These are phyloP conservation scores for Lepidium didymum DNA, from an alignment of 345 rosid genomes.

Conservation along the genomic window DNA sequence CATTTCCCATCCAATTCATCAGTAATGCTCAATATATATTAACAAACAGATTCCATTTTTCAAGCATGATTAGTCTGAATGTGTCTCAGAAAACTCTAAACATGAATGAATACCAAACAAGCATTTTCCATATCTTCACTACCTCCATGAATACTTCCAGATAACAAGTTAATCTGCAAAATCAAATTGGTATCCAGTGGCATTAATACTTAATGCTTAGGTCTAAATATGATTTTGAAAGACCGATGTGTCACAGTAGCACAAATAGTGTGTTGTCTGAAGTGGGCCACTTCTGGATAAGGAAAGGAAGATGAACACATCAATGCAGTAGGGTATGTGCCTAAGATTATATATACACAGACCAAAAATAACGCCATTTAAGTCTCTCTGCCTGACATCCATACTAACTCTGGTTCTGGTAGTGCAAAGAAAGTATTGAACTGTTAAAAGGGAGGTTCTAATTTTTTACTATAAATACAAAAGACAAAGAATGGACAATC, in stretches of 20 bases:
- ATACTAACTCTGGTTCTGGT: slow-evolving; percentile 6
- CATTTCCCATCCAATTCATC: not conserved
- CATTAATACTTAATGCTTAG: not conserved
- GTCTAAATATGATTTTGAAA: slow-evolving; percentile 8
- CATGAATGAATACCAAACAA: not conserved
- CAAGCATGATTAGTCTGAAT: not conserved
- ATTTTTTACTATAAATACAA: not conserved
- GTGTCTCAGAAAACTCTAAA: not conserved
- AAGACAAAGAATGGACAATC: slow-evolving; percentile 8
- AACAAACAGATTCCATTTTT: not conserved
- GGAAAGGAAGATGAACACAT: slow-evolving; percentile 14
- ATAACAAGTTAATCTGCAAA: not conserved
- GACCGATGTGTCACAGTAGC: slow-evolving; percentile 9
- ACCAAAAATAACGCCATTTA: slow-evolving; percentile 6
- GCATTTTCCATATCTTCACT: not conserved
- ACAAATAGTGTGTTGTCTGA: slow-evolving; percentile 15
- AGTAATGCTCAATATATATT: not conserved
- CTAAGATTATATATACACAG: slow-evolving; percentile 8
- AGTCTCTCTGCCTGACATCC: slow-evolving; percentile 9
- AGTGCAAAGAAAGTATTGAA: not conserved
- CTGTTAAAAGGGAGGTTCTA: not conserved
- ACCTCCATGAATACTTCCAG: not conserved
- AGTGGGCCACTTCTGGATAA: slow-evolving; percentile 26
- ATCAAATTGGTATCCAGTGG: not conserved
- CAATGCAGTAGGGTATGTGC: slow-evolving; percentile 29